Evolutionary conservation across 306 rosid species (phyloP), one percentile per base, ranked within the genome.

Genomic region (Citrullus mucosospermus): DNA sequence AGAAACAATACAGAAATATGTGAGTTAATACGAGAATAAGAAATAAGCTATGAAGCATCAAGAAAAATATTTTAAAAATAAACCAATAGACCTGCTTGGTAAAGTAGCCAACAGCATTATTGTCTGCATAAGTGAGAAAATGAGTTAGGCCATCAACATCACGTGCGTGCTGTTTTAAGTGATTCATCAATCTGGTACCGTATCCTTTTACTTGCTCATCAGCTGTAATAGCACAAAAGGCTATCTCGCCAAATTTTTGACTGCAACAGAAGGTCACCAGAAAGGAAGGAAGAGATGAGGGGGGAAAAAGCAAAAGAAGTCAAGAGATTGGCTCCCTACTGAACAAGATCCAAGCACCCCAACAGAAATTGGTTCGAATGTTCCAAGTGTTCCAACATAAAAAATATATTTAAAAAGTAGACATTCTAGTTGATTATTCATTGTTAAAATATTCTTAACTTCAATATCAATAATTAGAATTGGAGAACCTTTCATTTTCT

Each of bases 181-280:
- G 96, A 88, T 95, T 95, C 99, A 95, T 95, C 88, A 95, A 82
- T 85, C 97, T 90, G 81, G 97, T 91, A 44, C 98, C 98, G 81
- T 93, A 93, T 80, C 98, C 98, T 88, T 90, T 93, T 78, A 93
- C 98, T 91, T 93, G 98, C 81, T 93, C 98, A 84, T 91, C 96
- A 68, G 97, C 96, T 53, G 97, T 93, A 63, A 93, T 93, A 79
- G 98, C 98, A 80, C 98, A 93, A 58, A 93, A 93, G 80, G 98
- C 98, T 82, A 91, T 93, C 90, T 91, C 97, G 41, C 98, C 97
- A 13, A 93, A 93, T 85, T 75, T 91, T 88, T 91, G 92, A 85
- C 99, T 95, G 84, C 76, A 79, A 85, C 71, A 74, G 62, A 28
- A 81, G 78, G 75, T 32, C 77, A 78, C 72, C 54, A 59, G 83